These are phyloP conservation scores for Aquilaria sinensis DNA, from an alignment of 345 rosid genomes.

Conservation along the genomic window DNA sequence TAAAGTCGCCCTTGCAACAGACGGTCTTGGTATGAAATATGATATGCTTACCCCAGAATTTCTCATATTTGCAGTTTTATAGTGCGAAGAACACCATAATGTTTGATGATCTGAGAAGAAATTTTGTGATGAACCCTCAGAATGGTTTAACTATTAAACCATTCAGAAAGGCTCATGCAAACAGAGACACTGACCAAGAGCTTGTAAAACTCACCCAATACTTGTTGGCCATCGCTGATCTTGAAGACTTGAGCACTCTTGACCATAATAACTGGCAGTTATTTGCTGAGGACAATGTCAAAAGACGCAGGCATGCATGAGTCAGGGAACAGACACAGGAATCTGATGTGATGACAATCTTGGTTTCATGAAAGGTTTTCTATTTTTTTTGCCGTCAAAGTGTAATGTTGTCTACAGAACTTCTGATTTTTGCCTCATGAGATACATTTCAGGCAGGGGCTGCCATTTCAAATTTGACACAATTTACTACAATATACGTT, in stretches of 20 bases:
- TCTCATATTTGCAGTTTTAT: slow-evolving; percentile 53
- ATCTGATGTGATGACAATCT: slow-evolving; percentile 4
- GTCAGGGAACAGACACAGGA: slow-evolving; percentile 8
- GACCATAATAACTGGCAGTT: slow-evolving; percentile 79
- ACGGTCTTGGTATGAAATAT: not conserved
- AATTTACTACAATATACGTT: too few relatives aligned
- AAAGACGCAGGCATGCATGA: slow-evolving; percentile 71
- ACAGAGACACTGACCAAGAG: slow-evolving; percentile 79
- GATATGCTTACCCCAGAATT: not conserved
- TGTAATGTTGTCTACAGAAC: too few relatives aligned
- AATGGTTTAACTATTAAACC: slow-evolving; percentile 84
- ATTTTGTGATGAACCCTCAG: slow-evolving; percentile 93
- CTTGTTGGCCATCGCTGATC: slow-evolving; percentile 83
- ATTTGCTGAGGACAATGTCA: slow-evolving; percentile 47
- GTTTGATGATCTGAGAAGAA: slow-evolving; percentile 89
- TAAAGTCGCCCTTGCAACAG: too few relatives aligned
- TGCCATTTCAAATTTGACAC: too few relatives aligned
- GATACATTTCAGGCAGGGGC: too few relatives aligned
- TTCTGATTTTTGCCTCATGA: too few relatives aligned
- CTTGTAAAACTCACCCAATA: slow-evolving; percentile 79
- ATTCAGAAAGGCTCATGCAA: slow-evolving; percentile 83
- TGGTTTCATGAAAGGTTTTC: not conserved
- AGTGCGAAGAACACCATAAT: slow-evolving; percentile 80
- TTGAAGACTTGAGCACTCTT: slow-evolving; percentile 61
- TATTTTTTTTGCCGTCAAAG: too few relatives aligned